A percentile compares a stretch with the other conserved stretches of the same genome.
Evolutionary conservation across 2,329 filamentous ascomycete genomes (phyloP).

Genomic region (Alternaria sp.): DNA sequence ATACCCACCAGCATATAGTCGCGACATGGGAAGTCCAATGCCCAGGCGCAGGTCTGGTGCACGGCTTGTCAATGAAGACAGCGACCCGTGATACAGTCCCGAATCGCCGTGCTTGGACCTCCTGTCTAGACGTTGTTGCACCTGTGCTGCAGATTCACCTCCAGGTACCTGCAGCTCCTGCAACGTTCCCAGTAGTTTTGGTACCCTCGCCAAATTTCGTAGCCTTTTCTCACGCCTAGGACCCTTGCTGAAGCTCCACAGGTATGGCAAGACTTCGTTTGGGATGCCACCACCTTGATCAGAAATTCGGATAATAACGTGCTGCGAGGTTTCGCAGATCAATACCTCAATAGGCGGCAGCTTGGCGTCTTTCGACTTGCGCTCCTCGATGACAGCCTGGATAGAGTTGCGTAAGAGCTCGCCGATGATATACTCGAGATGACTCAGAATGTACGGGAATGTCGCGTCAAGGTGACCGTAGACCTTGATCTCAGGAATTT

Average conservation of each 20-base stretch:
- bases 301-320: slow-evolving; percentile 95
- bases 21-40: slow-evolving; percentile 91
- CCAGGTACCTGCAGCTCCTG: slow-evolving; percentile 72
- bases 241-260: slow-evolving; percentile 98
- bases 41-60: slow-evolving; percentile 87
- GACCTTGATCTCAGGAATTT: slow-evolving; percentile 81
- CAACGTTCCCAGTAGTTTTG: slow-evolving; percentile 89
- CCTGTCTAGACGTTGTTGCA: slow-evolving; percentile 27
- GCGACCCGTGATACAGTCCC: slow-evolving; percentile 62
- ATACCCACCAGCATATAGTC: slow-evolving; percentile 73
- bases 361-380: slow-evolving; percentile 53
- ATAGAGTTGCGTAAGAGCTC: slow-evolving; percentile 95
- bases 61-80: slow-evolving; percentile 79
- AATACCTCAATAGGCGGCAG: slow-evolving; percentile 91
- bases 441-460: slow-evolving; percentile 95
- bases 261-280: slow-evolving; percentile 80
- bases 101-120: slow-evolving; percentile 32
- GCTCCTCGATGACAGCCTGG: slow-evolving; percentile 84
- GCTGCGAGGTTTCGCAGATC: slow-evolving; percentile 90
- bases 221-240: slow-evolving; percentile 78
- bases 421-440: slow-evolving; percentile 96
- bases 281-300: slow-evolving; percentile 94
- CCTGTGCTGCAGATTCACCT: slow-evolving; percentile 13
- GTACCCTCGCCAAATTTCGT: slow-evolving; percentile 85
- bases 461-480: slow-evolving; percentile 86